A percentile compares a stretch with the other conserved stretches of the same genome.
Conservation (phyloP, 768 basidiomycete genomes). For the Phaffia tasmanica region DNA sequence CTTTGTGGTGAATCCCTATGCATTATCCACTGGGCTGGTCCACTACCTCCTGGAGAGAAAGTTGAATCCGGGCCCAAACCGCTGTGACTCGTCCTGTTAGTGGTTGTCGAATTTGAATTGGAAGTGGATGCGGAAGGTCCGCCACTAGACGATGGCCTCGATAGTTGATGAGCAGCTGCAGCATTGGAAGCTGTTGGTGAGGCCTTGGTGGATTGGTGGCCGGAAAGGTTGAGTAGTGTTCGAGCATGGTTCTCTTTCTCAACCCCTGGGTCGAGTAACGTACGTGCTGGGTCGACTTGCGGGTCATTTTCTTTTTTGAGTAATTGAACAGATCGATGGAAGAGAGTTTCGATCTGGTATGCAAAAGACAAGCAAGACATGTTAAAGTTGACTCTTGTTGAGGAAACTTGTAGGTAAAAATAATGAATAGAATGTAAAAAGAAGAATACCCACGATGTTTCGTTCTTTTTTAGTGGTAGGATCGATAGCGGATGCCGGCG, state of each 20-base stretch:
- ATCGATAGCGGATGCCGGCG: slow-evolving; percentile 35
- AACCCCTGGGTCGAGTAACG: slow-evolving; percentile 2
- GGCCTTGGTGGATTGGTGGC: background rate
- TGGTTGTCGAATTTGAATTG: background rate
- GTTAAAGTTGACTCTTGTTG: background rate
- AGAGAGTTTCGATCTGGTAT: slow-evolving; percentile 24
- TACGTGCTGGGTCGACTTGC: background rate
- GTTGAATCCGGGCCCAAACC: background rate
- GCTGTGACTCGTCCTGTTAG: background rate
- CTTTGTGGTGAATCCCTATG: background rate
- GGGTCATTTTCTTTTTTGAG: slow-evolving; percentile 4
- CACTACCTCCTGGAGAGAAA: background rate
- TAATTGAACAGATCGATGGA: slow-evolving; percentile 20
- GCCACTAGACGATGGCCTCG: slow-evolving; percentile 1
- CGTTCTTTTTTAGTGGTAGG: slow-evolving; percentile 27
- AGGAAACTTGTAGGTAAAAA: background rate
- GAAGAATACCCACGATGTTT: slow-evolving; percentile 19
- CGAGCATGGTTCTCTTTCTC: slow-evolving; percentile 18
- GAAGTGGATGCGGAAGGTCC: background rate
- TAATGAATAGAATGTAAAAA: background rate
- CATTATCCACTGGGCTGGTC: background rate
- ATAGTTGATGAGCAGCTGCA: background rate
- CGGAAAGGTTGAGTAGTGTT: slow-evolving; percentile 21
- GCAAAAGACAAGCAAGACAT: background rate
- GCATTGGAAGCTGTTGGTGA: background rate